Evolutionary conservation across 257 asterid species (phyloP).

Genomic region (Solanum stenotomum): DNA sequence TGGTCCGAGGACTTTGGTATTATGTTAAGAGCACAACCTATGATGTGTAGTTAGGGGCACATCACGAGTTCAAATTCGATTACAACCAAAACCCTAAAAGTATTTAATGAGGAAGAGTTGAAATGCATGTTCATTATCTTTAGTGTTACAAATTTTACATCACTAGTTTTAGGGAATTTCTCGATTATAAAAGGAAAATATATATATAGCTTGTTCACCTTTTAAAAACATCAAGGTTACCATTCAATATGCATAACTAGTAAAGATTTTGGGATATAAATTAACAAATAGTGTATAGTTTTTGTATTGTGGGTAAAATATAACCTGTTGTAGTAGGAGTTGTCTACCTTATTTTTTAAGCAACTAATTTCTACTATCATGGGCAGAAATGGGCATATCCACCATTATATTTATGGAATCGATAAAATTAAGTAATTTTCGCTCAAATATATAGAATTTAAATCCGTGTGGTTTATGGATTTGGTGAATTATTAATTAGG

Average conservation of each 20-base stretch:
- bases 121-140: neutral
- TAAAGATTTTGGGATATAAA: neutral
- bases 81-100: neutral
- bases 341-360: neutral
- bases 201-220: neutral
- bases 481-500: conserved; percentile 13
- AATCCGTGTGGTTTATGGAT: neutral
- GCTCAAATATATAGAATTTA: neutral
- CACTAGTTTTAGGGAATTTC: neutral
- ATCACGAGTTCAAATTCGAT: neutral
- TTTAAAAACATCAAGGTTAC: neutral
- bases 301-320: neutral
- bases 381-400: neutral
- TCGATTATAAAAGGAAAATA: no score
- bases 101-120: neutral
- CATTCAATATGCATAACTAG: neutral
- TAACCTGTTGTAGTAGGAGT: neutral
- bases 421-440: neutral
- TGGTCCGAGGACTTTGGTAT: neutral
- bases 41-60: neutral
- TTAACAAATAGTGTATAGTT: neutral
- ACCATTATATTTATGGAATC: neutral
- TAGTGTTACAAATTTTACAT: neutral
- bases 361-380: neutral
- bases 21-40: neutral